These are phyloP conservation scores for Talaromyces wortmannii DNA, from an alignment of 495 filamentous ascomycete genomes.

Conservation along the genomic window DNA sequence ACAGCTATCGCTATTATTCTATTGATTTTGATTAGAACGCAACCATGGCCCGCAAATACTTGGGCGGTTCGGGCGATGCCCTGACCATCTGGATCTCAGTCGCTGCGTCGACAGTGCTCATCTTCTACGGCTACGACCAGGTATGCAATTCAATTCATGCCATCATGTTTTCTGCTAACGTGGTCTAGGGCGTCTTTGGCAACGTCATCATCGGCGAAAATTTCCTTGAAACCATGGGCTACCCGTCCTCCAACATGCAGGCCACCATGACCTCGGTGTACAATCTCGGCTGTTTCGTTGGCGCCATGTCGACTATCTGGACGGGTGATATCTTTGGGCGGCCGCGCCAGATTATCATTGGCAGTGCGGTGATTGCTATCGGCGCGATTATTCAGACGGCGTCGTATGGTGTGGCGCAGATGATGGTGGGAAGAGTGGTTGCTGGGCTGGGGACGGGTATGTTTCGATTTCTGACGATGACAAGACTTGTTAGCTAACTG, in stretches of 20 bases:
- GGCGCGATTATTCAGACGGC: conserved; percentile 51
- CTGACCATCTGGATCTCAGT: conserved; percentile 3
- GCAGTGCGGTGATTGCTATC: conserved; percentile 44
- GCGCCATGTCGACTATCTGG: conserved; percentile 39
- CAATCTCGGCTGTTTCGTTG: conserved; percentile 51
- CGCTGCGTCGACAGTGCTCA: not conserved
- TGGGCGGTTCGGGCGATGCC: conserved; percentile 2
- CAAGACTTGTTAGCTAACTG: not conserved
- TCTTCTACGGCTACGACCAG: conserved; percentile 5
- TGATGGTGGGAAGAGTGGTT: conserved; percentile 49
- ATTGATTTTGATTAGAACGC: no score
- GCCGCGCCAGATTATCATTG: conserved; percentile 43
- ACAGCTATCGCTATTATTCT: no score
- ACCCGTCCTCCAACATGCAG: conserved; percentile 2
- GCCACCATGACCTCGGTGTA: conserved; percentile 44
- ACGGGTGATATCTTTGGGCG: conserved; percentile 47
- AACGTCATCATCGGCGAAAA: conserved; percentile 19
- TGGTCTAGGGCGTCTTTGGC: conserved; percentile 18
- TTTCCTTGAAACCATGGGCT: conserved; percentile 16
- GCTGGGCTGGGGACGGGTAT: conserved; percentile 13
- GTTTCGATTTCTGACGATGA: not conserved
- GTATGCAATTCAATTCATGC: no score
- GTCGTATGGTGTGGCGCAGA: conserved; percentile 44
- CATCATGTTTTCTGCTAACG: no score
- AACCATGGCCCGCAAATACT: conserved; percentile 1